phyloP scores from a whole-genome alignment of 345 rosid genomes.

The Camelina sativa region DNA sequence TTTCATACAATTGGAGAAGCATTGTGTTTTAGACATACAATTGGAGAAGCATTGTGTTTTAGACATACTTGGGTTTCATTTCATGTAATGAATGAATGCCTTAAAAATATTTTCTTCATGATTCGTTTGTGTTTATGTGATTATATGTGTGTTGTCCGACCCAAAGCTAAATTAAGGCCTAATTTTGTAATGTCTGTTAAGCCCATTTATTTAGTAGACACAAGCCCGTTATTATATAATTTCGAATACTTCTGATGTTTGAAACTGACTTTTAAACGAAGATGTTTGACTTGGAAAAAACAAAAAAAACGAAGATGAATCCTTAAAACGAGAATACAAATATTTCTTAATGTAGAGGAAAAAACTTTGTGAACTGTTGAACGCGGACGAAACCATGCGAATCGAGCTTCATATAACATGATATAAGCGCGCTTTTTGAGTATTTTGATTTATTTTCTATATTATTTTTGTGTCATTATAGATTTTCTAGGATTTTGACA shows the following conservation, averaged over 20 bases:
- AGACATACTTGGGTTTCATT: neutral
- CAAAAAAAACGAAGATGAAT: neutral
- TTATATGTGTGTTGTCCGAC: neutral
- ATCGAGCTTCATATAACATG: no score
- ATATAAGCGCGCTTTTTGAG: no score
- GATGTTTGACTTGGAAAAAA: neutral
- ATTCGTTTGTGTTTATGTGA: neutral
- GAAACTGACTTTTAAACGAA: neutral
- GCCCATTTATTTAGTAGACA: neutral
- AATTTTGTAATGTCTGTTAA: neutral
- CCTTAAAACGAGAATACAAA: neutral
- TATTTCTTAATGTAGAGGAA: no score
- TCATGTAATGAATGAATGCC: neutral
- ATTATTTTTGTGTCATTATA: no score
- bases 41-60: neutral
- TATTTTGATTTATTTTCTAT: no score
- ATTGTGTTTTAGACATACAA: neutral
- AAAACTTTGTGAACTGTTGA: no score
- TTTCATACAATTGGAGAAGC: neutral
- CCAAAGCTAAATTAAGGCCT: neutral
- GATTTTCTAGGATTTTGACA: no score
- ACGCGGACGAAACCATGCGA: no score
- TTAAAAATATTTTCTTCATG: neutral
- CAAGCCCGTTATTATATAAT: slow-evolving; percentile 1
- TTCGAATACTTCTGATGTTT: neutral